Evolutionary conservation across 495 filamentous ascomycete species (phyloP).

Genomic region (Penicillium argentinense): DNA sequence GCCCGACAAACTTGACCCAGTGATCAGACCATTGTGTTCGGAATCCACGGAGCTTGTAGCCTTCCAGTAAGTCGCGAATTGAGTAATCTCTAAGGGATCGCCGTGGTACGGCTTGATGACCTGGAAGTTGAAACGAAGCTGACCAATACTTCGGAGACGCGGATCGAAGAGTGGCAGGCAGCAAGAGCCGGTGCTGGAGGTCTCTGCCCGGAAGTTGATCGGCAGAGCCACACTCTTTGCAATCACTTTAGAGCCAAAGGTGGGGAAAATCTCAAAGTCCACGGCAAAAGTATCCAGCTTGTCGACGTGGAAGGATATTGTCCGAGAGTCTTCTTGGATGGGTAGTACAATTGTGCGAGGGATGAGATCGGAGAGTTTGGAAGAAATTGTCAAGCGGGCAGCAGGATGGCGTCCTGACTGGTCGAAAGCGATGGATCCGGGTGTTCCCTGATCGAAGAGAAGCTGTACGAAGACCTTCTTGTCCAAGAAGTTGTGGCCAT

Average conservation of each 20-base stretch:
- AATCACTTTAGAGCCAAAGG: slow-evolving; percentile 95
- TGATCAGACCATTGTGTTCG: slow-evolving; percentile 81
- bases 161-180: slow-evolving; percentile 90
- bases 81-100: slow-evolving; percentile 91
- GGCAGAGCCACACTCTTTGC: slow-evolving; percentile 91
- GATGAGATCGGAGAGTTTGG: slow-evolving; percentile 91
- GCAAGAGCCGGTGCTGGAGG: slow-evolving; percentile 75
- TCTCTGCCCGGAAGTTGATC: slow-evolving; percentile 71
- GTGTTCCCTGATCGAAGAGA: slow-evolving; percentile 69
- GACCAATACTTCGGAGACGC: slow-evolving; percentile 87
- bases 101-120: slow-evolving; percentile 96
- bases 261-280: slow-evolving; percentile 97
- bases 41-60: slow-evolving; percentile 88
- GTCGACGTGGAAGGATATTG: slow-evolving; percentile 94
- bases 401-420: slow-evolving; percentile 95
- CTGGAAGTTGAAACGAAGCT: slow-evolving; percentile 89
- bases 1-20: slow-evolving; percentile 90
- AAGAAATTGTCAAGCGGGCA: slow-evolving; percentile 91
- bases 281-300: slow-evolving; percentile 87
- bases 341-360: slow-evolving; percentile 93
- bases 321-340: slow-evolving; percentile 89
- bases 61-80: slow-evolving; percentile 99
- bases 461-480: slow-evolving; percentile 94
- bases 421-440: slow-evolving; percentile 82
- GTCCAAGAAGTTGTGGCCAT: slow-evolving; percentile 97